These are phyloP conservation scores for Aspergillus sclerotioniger DNA, from an alignment of 495 filamentous ascomycete genomes.

Conservation along the genomic window DNA sequence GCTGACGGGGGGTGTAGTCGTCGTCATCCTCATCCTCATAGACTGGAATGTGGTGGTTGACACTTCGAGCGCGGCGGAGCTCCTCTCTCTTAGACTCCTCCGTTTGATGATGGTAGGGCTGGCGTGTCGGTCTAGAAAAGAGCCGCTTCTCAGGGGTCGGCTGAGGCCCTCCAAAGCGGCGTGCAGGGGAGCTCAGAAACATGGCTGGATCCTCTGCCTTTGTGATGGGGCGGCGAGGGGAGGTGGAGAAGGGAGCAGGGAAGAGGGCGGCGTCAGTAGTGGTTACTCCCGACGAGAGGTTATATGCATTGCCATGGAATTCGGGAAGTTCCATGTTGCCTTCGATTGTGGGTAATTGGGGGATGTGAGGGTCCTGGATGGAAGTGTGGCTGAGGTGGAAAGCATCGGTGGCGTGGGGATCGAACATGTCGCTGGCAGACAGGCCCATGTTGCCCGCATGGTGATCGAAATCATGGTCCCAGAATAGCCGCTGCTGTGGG, in stretches of 20 bases:
- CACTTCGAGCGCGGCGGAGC: constrained; percentile 36
- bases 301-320: constrained; percentile 31
- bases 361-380: constrained; percentile 28
- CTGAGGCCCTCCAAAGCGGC: constrained; percentile 44
- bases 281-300: constrained; percentile 26
- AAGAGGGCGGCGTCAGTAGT: constrained; percentile 44
- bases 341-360: constrained; percentile 42
- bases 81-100: constrained; percentile 57
- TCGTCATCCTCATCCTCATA: constrained; percentile 45
- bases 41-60: constrained; percentile 17
- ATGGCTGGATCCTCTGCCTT: constrained; percentile 54
- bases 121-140: constrained; percentile 35
- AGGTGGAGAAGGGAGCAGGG: constrained; percentile 48
- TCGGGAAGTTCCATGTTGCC: constrained; percentile 40
- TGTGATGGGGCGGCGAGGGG: constrained; percentile 38
- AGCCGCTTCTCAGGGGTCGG: constrained; percentile 35
- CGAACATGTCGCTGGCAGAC: constrained; percentile 14
- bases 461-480: constrained; percentile 60
- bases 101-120: constrained; percentile 59
- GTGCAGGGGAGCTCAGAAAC: constrained; percentile 53
- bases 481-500: constrained; percentile 66
- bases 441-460: constrained; percentile 24
- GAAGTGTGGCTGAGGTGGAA: constrained; percentile 15
- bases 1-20: constrained; percentile 39
- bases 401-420: constrained; percentile 8